These are phyloP conservation scores for Lactifluus echinatus DNA, from an alignment of 768 basidiomycete species.

Conservation along the genomic window DNA sequence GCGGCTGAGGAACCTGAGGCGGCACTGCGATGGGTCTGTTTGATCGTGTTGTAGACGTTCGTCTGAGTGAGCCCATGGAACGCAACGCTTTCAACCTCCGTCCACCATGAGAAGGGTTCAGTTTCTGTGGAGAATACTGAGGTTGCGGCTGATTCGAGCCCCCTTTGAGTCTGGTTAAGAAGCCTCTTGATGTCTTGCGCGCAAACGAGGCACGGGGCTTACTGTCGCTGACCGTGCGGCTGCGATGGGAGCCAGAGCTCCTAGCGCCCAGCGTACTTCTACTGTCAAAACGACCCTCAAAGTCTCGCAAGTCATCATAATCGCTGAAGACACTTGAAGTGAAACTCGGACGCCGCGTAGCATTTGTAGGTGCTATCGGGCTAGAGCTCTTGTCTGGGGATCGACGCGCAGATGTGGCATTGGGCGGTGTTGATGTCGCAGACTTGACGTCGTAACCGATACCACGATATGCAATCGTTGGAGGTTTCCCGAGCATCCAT, in stretches of 20 bases:
- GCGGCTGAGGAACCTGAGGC: conserved; percentile 45
- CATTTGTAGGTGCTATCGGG: conserved; percentile 28
- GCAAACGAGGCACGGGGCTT: conserved; percentile 31
- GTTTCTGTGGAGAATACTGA: conserved; percentile 35
- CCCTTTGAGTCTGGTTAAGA: conserved; percentile 55
- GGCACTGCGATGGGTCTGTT: conserved; percentile 27
- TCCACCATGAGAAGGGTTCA: conserved; percentile 29
- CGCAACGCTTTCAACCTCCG: conserved; percentile 65
- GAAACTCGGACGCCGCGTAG: conserved; percentile 56
- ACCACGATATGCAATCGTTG: conserved; percentile 72
- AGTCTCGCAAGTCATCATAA: conserved; percentile 81
- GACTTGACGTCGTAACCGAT: conserved; percentile 61
- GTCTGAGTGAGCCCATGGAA: conserved; percentile 75
- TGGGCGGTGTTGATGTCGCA: conserved; percentile 20
- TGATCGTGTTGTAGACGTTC: conserved; percentile 28
- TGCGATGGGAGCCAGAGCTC: conserved; percentile 27
- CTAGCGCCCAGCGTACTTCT: conserved; percentile 56
- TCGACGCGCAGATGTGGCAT: conserved; percentile 4
- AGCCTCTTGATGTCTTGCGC: conserved; percentile 58
- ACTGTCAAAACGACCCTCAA: conserved; percentile 80
- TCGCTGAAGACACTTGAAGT: conserved; percentile 71
- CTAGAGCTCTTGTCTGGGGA: conserved; percentile 14
- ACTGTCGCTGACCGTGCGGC: conserved; percentile 29
- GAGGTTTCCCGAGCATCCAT: conserved; percentile 96
- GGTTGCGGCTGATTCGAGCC: conserved; percentile 37